Conservation (phyloP, 1,284 basidiomycete species). For the Porodaedalea pini region DNA sequence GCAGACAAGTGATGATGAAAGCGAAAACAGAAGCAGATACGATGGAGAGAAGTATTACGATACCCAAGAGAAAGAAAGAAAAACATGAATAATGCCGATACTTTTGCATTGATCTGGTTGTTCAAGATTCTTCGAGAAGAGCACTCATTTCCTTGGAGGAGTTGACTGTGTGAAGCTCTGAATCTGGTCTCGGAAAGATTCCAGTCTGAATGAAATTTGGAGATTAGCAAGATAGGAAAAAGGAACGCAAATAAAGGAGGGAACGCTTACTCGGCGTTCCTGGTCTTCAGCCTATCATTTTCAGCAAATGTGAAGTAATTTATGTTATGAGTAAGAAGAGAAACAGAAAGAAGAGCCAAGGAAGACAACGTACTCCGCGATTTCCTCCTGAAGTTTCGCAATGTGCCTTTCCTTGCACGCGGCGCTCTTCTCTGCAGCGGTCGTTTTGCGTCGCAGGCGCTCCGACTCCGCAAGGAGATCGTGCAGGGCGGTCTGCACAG, state of each 20-base stretch:
- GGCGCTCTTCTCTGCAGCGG: slow-evolving; percentile 36
- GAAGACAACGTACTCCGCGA: slow-evolving; percentile 31
- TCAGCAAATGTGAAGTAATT: too few species aligned
- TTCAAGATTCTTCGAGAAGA: too few species aligned
- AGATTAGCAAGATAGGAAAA: not conserved
- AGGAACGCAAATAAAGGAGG: not conserved
- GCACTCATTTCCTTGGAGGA: not conserved
- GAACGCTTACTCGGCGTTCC: slow-evolving; percentile 1
- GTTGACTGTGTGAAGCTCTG: not conserved
- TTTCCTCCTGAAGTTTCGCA: slow-evolving; percentile 32
- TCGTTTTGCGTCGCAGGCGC: slow-evolving; percentile 27
- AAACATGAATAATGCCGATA: not conserved
- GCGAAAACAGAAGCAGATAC: not conserved
- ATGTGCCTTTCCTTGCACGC: slow-evolving; percentile 39
- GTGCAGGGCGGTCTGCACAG: slow-evolving; percentile 26
- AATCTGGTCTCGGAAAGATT: not conserved
- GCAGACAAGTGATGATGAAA: too few species aligned
- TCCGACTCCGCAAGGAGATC: slow-evolving; percentile 40
- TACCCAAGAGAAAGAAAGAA: too few species aligned
- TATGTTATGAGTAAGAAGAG: not conserved
- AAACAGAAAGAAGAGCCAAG: not conserved
- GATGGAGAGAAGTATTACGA: not conserved
- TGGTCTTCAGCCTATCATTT: not conserved
- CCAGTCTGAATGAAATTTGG: not conserved
- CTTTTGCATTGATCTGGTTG: not conserved